These are phyloP conservation scores for Nitzschia putrida DNA, from an alignment of 108 stramenopile genomes.

Conservation along the genomic window DNA sequence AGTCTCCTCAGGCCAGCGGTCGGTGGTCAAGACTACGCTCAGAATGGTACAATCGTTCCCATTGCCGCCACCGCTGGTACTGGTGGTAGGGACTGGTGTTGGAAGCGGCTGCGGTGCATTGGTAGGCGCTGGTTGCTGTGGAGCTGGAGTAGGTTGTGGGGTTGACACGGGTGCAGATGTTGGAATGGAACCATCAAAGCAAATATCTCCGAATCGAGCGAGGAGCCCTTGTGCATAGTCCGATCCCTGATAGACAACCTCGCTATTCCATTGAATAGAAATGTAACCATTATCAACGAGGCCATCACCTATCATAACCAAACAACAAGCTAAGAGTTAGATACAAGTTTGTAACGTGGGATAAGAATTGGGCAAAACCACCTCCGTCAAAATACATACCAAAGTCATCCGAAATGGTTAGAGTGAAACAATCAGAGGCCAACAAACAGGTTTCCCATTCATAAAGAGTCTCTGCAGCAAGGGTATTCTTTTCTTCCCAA, in stretches of 20 bases:
- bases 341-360: no score
- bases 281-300: not conserved
- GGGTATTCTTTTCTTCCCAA: not conserved
- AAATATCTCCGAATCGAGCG: slow-evolving; percentile 1
- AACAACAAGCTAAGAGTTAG: no score
- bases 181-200: not conserved
- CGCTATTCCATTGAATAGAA: not conserved
- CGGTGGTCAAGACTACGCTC: not conserved
- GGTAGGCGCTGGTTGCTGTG: no score
- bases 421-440: not conserved
- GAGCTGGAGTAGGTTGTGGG: not conserved
- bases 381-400: no score
- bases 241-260: not conserved
- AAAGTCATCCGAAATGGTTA: not conserved
- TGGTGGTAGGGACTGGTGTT: not conserved
- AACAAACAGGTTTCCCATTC: not conserved
- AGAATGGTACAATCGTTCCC: not conserved
- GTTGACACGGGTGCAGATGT: not conserved
- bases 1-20: slow-evolving; percentile 1
- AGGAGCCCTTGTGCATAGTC: not conserved
- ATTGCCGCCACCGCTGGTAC: not conserved
- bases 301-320: slow-evolving; percentile 12
- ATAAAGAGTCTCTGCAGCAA: not conserved
- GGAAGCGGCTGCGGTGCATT: not conserved
- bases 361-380: no score